Conservation (phyloP, 1,139 yeast genomes). For the Diutina ranongensis region DNA sequence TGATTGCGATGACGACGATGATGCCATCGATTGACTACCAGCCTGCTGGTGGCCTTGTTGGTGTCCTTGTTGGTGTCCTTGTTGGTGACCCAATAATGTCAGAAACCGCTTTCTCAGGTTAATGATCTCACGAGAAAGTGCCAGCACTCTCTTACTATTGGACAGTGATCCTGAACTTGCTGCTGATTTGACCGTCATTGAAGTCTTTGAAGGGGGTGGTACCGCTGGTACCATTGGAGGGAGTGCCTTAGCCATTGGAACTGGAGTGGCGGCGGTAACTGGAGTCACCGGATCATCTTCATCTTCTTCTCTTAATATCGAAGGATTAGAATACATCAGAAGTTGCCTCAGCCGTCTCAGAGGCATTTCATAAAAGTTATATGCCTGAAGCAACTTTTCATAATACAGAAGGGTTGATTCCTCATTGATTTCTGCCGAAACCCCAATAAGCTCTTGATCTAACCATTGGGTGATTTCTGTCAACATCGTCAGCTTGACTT, state of each 20-base stretch:
- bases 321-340: background rate
- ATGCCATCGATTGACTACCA: background rate
- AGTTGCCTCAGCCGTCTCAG: constrained; percentile 1
- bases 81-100: constrained; percentile 8
- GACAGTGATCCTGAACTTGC: too few relatives aligned
- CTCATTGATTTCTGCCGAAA: constrained; percentile 13
- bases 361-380: constrained; percentile 24
- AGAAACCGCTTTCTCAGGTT: constrained; percentile 7
- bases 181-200: too few relatives aligned
- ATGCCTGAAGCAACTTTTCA: constrained; percentile 25
- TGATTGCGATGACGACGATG: constrained; percentile 4
- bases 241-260: too few relatives aligned
- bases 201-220: constrained; percentile 9
- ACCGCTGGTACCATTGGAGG: too few relatives aligned
- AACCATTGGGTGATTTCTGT: constrained; percentile 25
- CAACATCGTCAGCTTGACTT: constrained; percentile 24
- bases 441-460: constrained; percentile 14
- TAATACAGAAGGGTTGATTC: constrained; percentile 23
- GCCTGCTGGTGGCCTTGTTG: background rate
- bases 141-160: constrained; percentile 4
- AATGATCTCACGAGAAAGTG: constrained; percentile 3
- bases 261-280: background rate
- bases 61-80: too few relatives aligned
- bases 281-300: constrained; percentile 5
- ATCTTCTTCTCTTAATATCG: constrained; percentile 7